Percentiles rank a stretch among this genome's conserved stretches.
phyloP scores from a whole-genome alignment of 345 rosid genomes.

The Lumnitzera littorea region DNA sequence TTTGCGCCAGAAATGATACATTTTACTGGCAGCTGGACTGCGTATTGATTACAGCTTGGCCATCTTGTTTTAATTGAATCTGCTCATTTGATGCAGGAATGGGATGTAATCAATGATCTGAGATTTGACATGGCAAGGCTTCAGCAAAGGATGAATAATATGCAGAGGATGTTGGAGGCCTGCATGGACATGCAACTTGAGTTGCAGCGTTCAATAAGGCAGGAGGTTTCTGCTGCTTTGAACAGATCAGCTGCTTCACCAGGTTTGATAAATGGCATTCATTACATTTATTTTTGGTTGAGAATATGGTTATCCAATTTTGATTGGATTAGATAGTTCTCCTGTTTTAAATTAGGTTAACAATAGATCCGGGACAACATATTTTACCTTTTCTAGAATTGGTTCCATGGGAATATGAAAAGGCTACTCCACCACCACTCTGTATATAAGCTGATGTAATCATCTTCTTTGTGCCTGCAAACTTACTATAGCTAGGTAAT shows the following conservation, averaged over 20 bases:
- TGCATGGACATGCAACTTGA: conserved; percentile 99
- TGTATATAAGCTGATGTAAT: not conserved
- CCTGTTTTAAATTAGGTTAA: no score
- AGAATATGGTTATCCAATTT: no score
- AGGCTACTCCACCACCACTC: no score
- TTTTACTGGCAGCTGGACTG: no score
- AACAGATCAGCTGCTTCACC: conserved; percentile 45
- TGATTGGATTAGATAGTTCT: no score
- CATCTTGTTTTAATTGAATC: not conserved
- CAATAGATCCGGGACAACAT: no score
- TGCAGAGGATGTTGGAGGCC: conserved; percentile 88
- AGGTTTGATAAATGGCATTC: conserved; percentile 31
- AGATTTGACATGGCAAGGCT: conserved; percentile 88
- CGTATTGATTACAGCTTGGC: not conserved
- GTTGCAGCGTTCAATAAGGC: conserved; percentile 83
- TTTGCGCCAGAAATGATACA: no score
- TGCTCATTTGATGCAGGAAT: conserved; percentile 46
- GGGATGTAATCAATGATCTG: conserved; percentile 74
- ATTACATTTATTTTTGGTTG: no score
- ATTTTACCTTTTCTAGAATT: no score
- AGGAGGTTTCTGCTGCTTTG: conserved; percentile 84
- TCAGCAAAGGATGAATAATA: conserved; percentile 87
- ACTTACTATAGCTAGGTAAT: not conserved
- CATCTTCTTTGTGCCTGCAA: conserved; percentile 1
- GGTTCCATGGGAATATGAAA: no score